Evolutionary conservation across 805 yeast genomes (phyloP), one percentile per base, ranked within the genome.

Genomic region (Kregervanrija pseudodelftensis): DNA sequence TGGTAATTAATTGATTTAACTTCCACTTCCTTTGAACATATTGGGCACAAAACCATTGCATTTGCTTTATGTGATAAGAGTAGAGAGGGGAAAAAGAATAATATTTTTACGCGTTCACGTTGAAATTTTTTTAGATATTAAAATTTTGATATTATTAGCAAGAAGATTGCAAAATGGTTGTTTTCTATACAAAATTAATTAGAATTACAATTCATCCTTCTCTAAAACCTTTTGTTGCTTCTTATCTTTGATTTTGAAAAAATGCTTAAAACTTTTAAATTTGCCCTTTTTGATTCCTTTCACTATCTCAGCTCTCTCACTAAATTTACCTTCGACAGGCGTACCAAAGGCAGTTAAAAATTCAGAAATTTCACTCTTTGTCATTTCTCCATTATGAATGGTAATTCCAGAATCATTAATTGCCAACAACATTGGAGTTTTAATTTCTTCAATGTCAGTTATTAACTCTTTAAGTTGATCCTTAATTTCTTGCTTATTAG

Each of bases 251-350:
- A 57, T 34, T 34, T 51, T 56, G 12, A 41, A 31, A 17, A 50
- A 48, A 17, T 56, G 48, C 16, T 52, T 54, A 39, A 55, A 49
- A 42, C 47, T 52, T 41, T 57, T 60, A 39, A 40, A 45, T 9
- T 50, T 51, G 4, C 62, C 61, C 2, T 39, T 13, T n/a, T 44
- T 50, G 16, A 59, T 41, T 5, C 56, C 58, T 15, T 49, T 40
- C 33, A 65, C 42, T 9, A 55, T 40, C 4, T 45, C 32, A 1
- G 55, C 58, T 16, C 58, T 52, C 36, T 50, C 55, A 43, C 68
- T 61, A 16, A 47, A 41, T 7, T 62, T 61, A 13, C 73, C 71
- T 40, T 68, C 72, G 7, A 44, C 36, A 0, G 74, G 66, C 2
- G 45, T 51, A 1, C 59, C 67, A 44, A 54, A 64, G 9, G 56